These are phyloP conservation scores for Magnusiomyces fungicola DNA, from an alignment of 1,139 yeast genomes.

Conservation along the genomic window DNA sequence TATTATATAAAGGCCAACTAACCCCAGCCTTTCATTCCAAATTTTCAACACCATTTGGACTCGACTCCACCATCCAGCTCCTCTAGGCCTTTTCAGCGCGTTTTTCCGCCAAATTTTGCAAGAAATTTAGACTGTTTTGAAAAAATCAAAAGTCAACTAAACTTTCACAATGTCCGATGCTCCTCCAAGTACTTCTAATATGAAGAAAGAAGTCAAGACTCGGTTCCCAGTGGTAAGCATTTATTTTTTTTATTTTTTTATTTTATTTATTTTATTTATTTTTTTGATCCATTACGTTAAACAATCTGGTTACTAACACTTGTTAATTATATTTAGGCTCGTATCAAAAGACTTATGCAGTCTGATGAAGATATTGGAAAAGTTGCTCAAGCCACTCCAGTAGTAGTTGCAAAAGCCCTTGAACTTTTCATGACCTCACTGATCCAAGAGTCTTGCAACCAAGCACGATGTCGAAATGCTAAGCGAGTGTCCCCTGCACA, in stretches of 20 bases:
- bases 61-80: too few species aligned
- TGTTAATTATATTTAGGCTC: constrained; percentile 39
- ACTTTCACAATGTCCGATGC: background rate
- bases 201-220: constrained; percentile 54
- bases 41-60: too few species aligned
- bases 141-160: background rate
- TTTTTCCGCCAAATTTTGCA: background rate
- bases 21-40: too few species aligned
- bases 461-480: constrained; percentile 69
- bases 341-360: constrained; percentile 94
- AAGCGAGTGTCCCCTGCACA: constrained; percentile 81
- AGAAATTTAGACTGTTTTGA: background rate
- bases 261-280: background rate
- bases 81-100: background rate
- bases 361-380: constrained; percentile 97
- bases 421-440: constrained; percentile 87
- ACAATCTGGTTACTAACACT: background rate
- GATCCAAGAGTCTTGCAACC: constrained; percentile 75
- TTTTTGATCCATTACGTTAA: background rate
- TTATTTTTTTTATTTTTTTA: background rate
- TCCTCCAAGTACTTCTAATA: constrained; percentile 1
- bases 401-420: constrained; percentile 88
- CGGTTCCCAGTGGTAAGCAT: constrained; percentile 71
- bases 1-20: background rate
- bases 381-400: constrained; percentile 97